These are phyloP conservation scores for Erodium maritimum DNA, from an alignment of 345 rosid genomes.

Conservation along the genomic window DNA sequence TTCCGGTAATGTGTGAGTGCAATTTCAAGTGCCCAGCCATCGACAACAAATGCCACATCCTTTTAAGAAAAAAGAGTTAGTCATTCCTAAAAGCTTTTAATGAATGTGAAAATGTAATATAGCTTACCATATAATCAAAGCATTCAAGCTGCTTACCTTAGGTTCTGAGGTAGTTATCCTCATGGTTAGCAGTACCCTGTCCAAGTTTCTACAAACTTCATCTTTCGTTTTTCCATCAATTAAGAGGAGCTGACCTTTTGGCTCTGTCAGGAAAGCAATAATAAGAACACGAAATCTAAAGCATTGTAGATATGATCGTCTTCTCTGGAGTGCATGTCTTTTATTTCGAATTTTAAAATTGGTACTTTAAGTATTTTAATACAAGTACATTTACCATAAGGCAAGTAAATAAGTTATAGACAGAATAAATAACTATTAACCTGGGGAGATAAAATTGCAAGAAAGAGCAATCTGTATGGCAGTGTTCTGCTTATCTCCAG, in stretches of 20 bases:
- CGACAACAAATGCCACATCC: constrained; percentile 95
- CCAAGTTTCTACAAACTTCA: constrained; percentile 74
- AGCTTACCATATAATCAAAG: constrained; percentile 3
- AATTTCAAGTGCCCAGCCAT: constrained; percentile 99
- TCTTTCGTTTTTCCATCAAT: constrained; percentile 93
- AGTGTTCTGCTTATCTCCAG: constrained; percentile 94
- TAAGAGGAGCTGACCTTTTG: constrained; percentile 89
- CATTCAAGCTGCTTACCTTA: constrained; percentile 41
- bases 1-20: constrained; percentile 68
- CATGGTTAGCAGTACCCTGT: constrained; percentile 95
- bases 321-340: background rate
- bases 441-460: constrained; percentile 95
- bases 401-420: background rate
- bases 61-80: constrained; percentile 14
- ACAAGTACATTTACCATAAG: constrained; percentile 4
- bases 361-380: no score
- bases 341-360: background rate
- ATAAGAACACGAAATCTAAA: background rate
- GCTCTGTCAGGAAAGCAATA: constrained; percentile 36
- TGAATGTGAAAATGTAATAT: background rate
- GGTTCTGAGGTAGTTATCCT: constrained; percentile 82
- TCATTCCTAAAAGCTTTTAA: background rate
- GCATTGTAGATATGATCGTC: background rate
- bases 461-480: constrained; percentile 98
- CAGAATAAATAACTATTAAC: constrained; percentile 24